Evolutionary conservation across 495 filamentous ascomycete genomes (phyloP), one percentile per base, ranked within the genome.

Genomic region (Daldinia childiae): DNA sequence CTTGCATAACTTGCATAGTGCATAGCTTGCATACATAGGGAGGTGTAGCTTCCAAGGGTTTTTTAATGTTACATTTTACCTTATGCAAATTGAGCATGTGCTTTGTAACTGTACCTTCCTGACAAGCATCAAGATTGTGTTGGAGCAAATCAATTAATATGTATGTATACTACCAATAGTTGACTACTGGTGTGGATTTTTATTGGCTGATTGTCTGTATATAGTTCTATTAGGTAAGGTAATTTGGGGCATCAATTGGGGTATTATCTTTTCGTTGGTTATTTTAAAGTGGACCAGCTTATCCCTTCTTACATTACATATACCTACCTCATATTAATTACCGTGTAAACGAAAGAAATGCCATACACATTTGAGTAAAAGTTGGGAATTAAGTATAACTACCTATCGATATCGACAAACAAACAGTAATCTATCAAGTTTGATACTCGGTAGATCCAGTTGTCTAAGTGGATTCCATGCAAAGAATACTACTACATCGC

Each of bases 381-480:
- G 12, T 14, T 12, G 5, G 1, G 34, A 36, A 36, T 36, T 14
- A 36, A n/a, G n/a, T 34, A 34, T 34, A 34, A 6, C 39, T 7
- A 21, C 17, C 17, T 3, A 19, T 45, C 41, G 11, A 52, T 24
- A 6, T 52, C 24, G 7, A 12, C 39, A n/a, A 52, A 54, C 59
- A 29, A 14, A 36, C 34, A 36, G 36, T 9, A n/a, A 63, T 69
- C 66, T 43, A 62, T 62, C 62, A 19, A 26, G 75, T 75, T 77
- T 77, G 72, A 77, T 77, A 34, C 14, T 59, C 75, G 3, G 72
- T 58, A 75, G 72, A 75, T 75, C 75, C 58, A 39, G 60, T 64
- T 68, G 17, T 55, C 29, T 39, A 56, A 64, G 60, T 64, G 64
- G 64, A 30, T 57, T 66, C 48, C 32, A 58, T 55, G 55, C 26